Base-by-base conservation (phyloP, 768 basidiomycete species). In the Mycena leptocephala region DNA sequence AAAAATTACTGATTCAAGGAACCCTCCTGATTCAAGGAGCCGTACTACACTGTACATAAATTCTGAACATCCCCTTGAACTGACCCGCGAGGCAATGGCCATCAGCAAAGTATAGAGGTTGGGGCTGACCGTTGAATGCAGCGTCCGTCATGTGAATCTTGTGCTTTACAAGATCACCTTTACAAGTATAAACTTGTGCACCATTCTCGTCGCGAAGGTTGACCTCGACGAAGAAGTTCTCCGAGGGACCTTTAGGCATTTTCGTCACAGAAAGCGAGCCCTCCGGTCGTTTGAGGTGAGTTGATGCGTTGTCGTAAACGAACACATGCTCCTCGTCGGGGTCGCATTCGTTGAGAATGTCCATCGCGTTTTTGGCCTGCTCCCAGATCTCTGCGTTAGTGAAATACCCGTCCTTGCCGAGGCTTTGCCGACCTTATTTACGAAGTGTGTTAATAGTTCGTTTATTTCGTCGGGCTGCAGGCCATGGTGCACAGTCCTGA, bases 21-120 rank as follows among this genome's bases (percentile, higher is more conserved):
- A n/a, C n/a, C n/a, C n/a, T n/a, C n/a, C n/a, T n/a, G n/a, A n/a
- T n/a, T n/a, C n/a, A n/a, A n/a, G n/a, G n/a, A n/a, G n/a, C n/a
- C n/a, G n/a, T n/a, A n/a, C n/a, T n/a, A n/a, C n/a, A n/a, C n/a
- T n/a, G n/a, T n/a, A n/a, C n/a, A n/a, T n/a, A n/a, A n/a, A n/a
- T n/a, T n/a, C n/a, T n/a, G n/a, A n/a, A n/a, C 80, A 82, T 83
- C 20, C 83, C 83, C 56, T 82, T 82, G 76, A 81, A 83, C 0
- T n/a, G 18, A 11, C 71, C 71, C 0, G 61, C 62, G 0, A 16
- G 62, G 2, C 1, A 33, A 39, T 78, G 70, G 32, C 72, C 64
- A 14, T 62, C 33, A 2, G 77, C 77, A 62, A 58, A 83, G 43
- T 82, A 82, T 8, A 83, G 71, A 1, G 55, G 26, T 62, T 83